Evolutionary conservation across 164 flowering plant genomes (phyloP).

Genomic region (Sextonia rubra): DNA sequence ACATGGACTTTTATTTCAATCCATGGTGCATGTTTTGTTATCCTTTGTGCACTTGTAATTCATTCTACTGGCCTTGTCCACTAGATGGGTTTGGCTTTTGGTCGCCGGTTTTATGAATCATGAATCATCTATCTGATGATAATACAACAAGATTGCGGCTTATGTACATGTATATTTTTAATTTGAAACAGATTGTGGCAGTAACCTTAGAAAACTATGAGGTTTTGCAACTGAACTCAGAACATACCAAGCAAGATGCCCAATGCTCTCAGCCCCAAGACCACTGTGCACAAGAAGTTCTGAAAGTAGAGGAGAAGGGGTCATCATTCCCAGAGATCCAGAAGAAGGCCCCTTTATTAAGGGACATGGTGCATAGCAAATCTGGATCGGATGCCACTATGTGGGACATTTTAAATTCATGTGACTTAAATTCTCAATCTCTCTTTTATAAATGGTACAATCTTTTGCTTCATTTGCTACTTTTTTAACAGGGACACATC

Average conservation of each 20-base stretch:
- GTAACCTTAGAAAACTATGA: constrained; percentile 70
- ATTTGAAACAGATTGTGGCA: constrained; percentile 54
- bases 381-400: constrained; percentile 29
- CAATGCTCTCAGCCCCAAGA: constrained; percentile 19
- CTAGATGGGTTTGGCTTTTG: background rate
- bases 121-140: background rate
- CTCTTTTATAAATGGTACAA: background rate
- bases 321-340: constrained; percentile 25
- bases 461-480: constrained; percentile 6
- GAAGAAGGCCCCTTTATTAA: constrained; percentile 24
- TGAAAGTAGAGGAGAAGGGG: constrained; percentile 25
- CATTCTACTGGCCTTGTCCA: background rate
- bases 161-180: background rate
- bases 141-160: background rate
- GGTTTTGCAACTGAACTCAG: constrained; percentile 31
- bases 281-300: constrained; percentile 36
- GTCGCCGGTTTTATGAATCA: background rate
- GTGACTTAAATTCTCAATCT: background rate
- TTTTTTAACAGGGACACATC: constrained; percentile 44
- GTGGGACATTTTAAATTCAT: constrained; percentile 28
- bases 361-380: constrained; percentile 19
- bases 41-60: background rate
- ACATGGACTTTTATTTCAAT: background rate
- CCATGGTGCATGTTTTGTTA: background rate
- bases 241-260: constrained; percentile 19